Conservation (phyloP, 352 stramenopile genomes). For the Globisporangium splendens region DNA sequence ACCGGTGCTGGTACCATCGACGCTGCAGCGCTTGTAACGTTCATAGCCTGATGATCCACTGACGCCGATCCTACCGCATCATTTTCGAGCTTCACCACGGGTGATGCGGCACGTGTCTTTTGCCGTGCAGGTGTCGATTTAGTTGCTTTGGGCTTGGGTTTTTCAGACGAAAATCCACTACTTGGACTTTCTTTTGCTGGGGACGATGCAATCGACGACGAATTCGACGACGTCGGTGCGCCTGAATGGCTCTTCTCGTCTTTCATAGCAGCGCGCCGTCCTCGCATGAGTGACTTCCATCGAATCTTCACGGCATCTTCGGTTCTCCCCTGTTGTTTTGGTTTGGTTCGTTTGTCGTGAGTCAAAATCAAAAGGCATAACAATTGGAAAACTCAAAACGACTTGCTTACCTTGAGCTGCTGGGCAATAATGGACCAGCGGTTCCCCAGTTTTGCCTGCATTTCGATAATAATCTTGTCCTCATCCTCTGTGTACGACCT, state of each 20-base stretch:
- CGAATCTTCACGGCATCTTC: slow-evolving; percentile 93
- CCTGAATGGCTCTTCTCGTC: slow-evolving; percentile 41
- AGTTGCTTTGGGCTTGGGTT: slow-evolving; percentile 26
- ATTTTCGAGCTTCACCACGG: slow-evolving; percentile 24
- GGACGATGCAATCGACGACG: slow-evolving; percentile 1
- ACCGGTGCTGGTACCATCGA: background rate
- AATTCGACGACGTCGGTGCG: background rate
- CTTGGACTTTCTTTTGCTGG: background rate
- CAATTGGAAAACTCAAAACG: background rate
- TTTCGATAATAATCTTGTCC: slow-evolving; percentile 91
- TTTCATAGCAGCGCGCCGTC: slow-evolving; percentile 61
- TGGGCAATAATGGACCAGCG: slow-evolving; percentile 92
- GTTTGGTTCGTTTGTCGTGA: no score
- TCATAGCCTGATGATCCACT: background rate
- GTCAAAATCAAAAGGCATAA: background rate
- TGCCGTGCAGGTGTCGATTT: slow-evolving; percentile 37
- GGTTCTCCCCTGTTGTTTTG: slow-evolving; percentile 61
- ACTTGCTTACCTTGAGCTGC: slow-evolving; percentile 69
- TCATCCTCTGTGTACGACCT: slow-evolving; percentile 89
- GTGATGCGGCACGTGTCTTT: slow-evolving; percentile 32
- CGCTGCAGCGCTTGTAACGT: no score
- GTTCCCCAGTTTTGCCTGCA: slow-evolving; percentile 90
- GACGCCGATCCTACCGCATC: slow-evolving; percentile 2
- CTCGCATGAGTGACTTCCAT: slow-evolving; percentile 90
- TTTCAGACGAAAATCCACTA: slow-evolving; percentile 14